phyloP scores from a whole-genome alignment of 768 basidiomycete genomes.

The Lactarius hatsudake region DNA sequence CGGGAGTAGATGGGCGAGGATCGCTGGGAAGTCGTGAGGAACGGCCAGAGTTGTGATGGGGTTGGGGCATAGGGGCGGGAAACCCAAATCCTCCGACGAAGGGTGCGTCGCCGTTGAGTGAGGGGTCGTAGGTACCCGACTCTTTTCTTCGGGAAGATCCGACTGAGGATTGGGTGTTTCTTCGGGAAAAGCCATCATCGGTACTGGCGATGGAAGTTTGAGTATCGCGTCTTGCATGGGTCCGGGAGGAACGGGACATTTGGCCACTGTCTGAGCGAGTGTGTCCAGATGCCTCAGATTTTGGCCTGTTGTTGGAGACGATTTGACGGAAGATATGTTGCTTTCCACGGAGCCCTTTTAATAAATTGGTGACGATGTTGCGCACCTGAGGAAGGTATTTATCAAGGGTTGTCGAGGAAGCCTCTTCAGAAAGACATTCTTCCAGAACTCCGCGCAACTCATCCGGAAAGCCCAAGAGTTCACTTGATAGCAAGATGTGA shows the following conservation, averaged over 20 bases:
- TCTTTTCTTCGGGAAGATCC: conserved; percentile 30
- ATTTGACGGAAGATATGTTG: conserved; percentile 84
- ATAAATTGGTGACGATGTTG: conserved; percentile 85
- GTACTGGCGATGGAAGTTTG: conserved; percentile 33
- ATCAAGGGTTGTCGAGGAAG: conserved; percentile 79
- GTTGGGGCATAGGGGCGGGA: conserved; percentile 18
- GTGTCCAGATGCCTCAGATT: conserved; percentile 43
- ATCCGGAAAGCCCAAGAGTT: conserved; percentile 83
- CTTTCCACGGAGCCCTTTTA: conserved; percentile 90
- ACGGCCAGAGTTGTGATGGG: conserved; percentile 8
- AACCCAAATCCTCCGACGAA: conserved; percentile 54
- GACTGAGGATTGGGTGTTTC: conserved; percentile 11
- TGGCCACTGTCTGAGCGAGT: conserved; percentile 46
- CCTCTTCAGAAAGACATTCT: conserved; percentile 87
- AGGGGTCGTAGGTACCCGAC: conserved; percentile 17
- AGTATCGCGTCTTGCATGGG: conserved; percentile 39
- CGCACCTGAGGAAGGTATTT: conserved; percentile 89
- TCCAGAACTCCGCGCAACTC: conserved; percentile 89
- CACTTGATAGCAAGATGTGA: conserved; percentile 45
- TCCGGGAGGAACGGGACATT: conserved; percentile 51
- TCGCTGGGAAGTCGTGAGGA: conserved; percentile 15
- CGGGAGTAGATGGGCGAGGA: conserved; percentile 7
- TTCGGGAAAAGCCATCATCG: conserved; percentile 33
- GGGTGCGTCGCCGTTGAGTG: conserved; percentile 37
- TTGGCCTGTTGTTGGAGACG: conserved; percentile 58